phyloP scores from a whole-genome alignment of 1,284 basidiomycete species.

The Mycosarcoma maydis region DNA sequence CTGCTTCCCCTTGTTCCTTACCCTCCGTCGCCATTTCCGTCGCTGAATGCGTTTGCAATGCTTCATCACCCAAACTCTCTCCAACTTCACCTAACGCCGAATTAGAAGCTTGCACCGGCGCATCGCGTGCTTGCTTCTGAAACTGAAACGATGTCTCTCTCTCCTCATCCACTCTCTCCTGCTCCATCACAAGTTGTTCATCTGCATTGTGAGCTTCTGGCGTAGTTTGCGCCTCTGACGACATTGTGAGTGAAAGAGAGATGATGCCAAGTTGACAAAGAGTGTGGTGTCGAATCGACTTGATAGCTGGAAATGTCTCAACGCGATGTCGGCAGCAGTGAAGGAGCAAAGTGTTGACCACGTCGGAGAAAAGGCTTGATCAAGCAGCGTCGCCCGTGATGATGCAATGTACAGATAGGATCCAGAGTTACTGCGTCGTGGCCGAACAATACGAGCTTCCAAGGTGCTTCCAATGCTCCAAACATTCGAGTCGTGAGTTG shows the following conservation, averaged over 20 bases:
- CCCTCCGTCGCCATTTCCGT: background rate
- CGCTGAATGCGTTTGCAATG: background rate
- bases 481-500: conserved; percentile 1
- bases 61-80: background rate
- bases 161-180: conserved; percentile 38
- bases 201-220: conserved; percentile 26
- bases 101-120: background rate
- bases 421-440: too few relatives aligned
- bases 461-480: background rate
- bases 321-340: background rate
- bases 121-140: conserved; percentile 16
- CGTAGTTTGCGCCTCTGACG: conserved; percentile 24
- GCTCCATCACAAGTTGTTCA: conserved; percentile 34
- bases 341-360: background rate
- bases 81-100: background rate
- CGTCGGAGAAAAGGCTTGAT: too few relatives aligned
- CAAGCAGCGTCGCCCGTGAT: too few relatives aligned
- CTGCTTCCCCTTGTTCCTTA: conserved; percentile 9
- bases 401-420: too few relatives aligned
- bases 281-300: too few relatives aligned
- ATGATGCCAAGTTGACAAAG: too few relatives aligned
- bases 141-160: conserved; percentile 32
- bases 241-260: conserved; percentile 32
- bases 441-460: background rate
- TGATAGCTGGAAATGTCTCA: background rate